These are phyloP conservation scores for Phaeosphaeriaceae sp. DNA, from an alignment of 2,329 filamentous ascomycete species.

Conservation along the genomic window DNA sequence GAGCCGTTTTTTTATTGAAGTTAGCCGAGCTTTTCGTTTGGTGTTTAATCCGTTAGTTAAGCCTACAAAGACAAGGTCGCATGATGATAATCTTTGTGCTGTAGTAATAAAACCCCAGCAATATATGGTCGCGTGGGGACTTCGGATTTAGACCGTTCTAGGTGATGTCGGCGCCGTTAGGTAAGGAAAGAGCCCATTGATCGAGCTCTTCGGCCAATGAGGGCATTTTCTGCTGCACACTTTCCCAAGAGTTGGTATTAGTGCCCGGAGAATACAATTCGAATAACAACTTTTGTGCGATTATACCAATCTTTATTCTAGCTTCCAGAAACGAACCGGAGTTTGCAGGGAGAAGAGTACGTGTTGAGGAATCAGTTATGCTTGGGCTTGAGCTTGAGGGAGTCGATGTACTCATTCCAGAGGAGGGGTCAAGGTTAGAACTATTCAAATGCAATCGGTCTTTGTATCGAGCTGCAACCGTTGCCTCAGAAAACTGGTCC, in stretches of 20 bases:
- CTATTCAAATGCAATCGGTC: no score
- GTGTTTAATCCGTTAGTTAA: slow-evolving; percentile 40
- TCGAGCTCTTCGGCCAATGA: slow-evolving; percentile 36
- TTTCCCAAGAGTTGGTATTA: slow-evolving; percentile 43
- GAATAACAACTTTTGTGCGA: slow-evolving; percentile 32
- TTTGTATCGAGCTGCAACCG: no score
- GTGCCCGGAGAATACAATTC: slow-evolving; percentile 45
- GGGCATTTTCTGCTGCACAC: slow-evolving; percentile 30
- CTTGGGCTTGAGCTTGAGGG: no score
- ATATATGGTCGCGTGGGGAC: slow-evolving; percentile 16
- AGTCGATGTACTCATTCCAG: no score
- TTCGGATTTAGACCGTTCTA: background rate
- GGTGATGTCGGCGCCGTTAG: slow-evolving; percentile 1
- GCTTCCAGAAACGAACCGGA: slow-evolving; percentile 36
- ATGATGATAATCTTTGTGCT: slow-evolving; percentile 45
- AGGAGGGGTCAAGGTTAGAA: no score
- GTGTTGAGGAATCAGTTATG: no score
- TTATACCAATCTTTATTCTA: background rate
- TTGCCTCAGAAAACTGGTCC: no score
- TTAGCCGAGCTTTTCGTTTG: slow-evolving; percentile 36
- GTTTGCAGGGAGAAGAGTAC: slow-evolving; percentile 24
- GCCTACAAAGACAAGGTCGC: slow-evolving; percentile 47
- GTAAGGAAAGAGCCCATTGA: slow-evolving; percentile 30
- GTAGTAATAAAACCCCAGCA: slow-evolving; percentile 39
- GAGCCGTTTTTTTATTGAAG: slow-evolving; percentile 40